Percentiles rank a stretch among this genome's conserved stretches.
Conservation (phyloP, 2,329 filamentous ascomycete species). For the Tolypocladium ophioglossoides region DNA sequence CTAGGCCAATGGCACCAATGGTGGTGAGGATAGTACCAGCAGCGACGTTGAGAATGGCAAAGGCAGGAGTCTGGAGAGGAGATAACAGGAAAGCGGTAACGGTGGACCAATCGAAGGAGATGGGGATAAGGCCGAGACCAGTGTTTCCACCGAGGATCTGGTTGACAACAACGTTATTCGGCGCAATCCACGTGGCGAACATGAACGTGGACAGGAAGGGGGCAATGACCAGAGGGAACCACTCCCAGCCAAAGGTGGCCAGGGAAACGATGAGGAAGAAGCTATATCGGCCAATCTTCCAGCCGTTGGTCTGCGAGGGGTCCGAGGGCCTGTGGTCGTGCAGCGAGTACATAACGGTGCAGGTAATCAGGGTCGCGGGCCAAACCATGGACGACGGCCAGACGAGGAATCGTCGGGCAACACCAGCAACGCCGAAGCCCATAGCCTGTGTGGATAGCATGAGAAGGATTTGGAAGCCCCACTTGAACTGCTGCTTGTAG, state of each 20-base stretch:
- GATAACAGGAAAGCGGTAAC: constrained; percentile 44
- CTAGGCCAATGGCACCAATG: constrained; percentile 39
- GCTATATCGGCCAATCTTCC: constrained; percentile 46
- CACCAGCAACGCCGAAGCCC: constrained; percentile 52
- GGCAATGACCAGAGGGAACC: constrained; percentile 47
- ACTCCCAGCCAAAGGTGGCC: constrained; percentile 45
- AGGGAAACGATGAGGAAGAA: constrained; percentile 44
- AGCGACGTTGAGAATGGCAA: constrained; percentile 49
- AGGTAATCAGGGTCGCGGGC: constrained; percentile 50
- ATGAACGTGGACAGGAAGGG: constrained; percentile 49
- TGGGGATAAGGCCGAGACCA: constrained; percentile 50
- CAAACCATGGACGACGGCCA: constrained; percentile 55
- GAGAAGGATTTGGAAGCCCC: constrained; percentile 49
- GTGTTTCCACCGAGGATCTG: constrained; percentile 54
- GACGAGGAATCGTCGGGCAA: constrained; percentile 48
- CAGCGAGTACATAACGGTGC: constrained; percentile 51
- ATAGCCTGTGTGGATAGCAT: constrained; percentile 51
- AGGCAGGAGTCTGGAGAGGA: constrained; percentile 49
- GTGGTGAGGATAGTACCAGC: constrained; percentile 40
- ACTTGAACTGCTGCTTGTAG: constrained; percentile 39
- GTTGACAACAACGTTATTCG: constrained; percentile 50
- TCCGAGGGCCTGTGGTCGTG: constrained; percentile 48
- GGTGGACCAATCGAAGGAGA: constrained; percentile 58
- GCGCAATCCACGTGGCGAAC: constrained; percentile 52
- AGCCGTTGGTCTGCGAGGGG: constrained; percentile 41